phyloP scores from a whole-genome alignment of 2,329 filamentous ascomycete species.

The Pseudopyrenochaeta lycopersici region DNA sequence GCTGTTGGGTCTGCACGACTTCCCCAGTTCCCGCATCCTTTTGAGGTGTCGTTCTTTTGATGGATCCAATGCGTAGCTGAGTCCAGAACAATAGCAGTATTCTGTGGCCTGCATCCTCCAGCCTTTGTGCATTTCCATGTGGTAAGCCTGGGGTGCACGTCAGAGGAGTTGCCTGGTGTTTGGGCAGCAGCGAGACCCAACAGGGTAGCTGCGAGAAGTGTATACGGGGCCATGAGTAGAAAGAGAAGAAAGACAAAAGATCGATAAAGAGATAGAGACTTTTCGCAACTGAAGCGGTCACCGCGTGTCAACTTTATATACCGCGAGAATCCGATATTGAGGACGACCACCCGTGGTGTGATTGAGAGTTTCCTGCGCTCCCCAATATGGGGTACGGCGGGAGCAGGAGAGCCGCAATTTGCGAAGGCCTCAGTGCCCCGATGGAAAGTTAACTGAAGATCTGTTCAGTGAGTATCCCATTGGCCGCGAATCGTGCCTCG shows the following conservation, averaged over 20 bases:
- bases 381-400: slow-evolving; percentile 3
- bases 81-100: slow-evolving; percentile 62
- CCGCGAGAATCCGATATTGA: not conserved
- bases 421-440: not conserved
- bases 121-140: slow-evolving; percentile 63
- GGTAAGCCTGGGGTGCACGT: slow-evolving; percentile 61
- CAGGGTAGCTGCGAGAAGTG: slow-evolving; percentile 35
- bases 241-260: not conserved
- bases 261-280: not conserved
- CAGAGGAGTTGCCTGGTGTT: slow-evolving; percentile 44
- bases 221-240: slow-evolving; percentile 33
- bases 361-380: not conserved
- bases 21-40: slow-evolving; percentile 46
- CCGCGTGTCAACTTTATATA: slow-evolving; percentile 10
- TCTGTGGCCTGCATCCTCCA: slow-evolving; percentile 58
- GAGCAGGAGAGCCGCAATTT: slow-evolving; percentile 15
- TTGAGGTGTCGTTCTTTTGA: slow-evolving; percentile 47
- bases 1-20: slow-evolving; percentile 51
- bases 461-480: not conserved
- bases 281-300: not conserved
- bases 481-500: slow-evolving; percentile 8
- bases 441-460: not conserved
- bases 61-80: slow-evolving; percentile 56
- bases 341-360: not conserved
- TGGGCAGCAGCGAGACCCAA: slow-evolving; percentile 41